A percentile compares a stretch with the other conserved stretches of the same genome.
These are phyloP conservation scores for Claviceps sp. DNA, from an alignment of 2,329 filamentous ascomycete genomes.

Conservation along the genomic window DNA sequence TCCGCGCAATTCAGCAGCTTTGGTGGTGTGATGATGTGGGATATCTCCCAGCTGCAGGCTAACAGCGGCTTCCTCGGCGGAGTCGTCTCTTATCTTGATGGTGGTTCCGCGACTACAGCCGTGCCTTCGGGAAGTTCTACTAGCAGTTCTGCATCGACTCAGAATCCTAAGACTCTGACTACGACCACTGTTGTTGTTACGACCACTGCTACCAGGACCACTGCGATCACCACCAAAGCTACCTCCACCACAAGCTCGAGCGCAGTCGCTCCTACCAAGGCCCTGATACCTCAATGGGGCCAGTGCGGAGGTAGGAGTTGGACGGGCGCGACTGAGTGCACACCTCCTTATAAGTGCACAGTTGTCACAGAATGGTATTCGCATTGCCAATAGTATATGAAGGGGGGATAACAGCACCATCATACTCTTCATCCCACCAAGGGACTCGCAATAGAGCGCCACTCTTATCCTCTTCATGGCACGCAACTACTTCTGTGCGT, in stretches of 20 bases:
- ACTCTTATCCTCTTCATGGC: too few species aligned
- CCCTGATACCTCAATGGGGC: conserved; percentile 12
- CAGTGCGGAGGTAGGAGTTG: conserved; percentile 14
- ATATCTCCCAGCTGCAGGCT: conserved; percentile 46
- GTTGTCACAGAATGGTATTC: conserved; percentile 11
- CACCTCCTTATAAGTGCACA: conserved; percentile 13
- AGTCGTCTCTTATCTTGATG: conserved; percentile 23
- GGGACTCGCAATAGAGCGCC: too few species aligned
- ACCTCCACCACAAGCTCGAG: conserved; percentile 1
- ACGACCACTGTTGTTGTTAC: neutral
- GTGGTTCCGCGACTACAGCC: neutral
- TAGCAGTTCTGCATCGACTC: neutral
- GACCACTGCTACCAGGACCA: neutral
- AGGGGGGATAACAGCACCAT: neutral
- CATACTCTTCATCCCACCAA: neutral
- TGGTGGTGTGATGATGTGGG: conserved; percentile 59
- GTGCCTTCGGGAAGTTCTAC: neutral
- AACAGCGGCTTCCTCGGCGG: conserved; percentile 42
- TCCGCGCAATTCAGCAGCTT: conserved; percentile 43
- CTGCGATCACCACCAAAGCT: neutral
- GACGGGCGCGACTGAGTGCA: conserved; percentile 11
- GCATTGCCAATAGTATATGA: neutral
- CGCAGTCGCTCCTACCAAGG: conserved; percentile 5
- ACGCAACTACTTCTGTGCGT: too few species aligned
- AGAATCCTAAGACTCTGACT: neutral